These are phyloP conservation scores for Kodamaea lidongshanica DNA, from an alignment of 805 yeast genomes.

Conservation along the genomic window DNA sequence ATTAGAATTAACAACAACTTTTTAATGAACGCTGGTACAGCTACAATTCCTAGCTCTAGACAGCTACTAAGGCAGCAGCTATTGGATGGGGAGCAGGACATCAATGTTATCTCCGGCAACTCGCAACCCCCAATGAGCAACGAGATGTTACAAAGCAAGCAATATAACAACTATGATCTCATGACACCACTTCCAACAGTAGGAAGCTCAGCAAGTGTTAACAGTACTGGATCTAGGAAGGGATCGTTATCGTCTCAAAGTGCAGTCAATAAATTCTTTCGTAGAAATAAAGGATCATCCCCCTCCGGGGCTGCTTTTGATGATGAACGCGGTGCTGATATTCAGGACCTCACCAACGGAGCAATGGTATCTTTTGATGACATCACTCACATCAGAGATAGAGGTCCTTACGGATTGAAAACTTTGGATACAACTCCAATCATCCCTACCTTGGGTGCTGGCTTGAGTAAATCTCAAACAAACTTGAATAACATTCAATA, in stretches of 20 bases:
- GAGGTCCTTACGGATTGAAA: slow-evolving; percentile 54
- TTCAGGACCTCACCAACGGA: slow-evolving; percentile 29
- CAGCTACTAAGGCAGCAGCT: slow-evolving; percentile 26
- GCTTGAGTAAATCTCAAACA: slow-evolving; percentile 8
- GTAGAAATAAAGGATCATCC: slow-evolving; percentile 29
- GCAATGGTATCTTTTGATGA: slow-evolving; percentile 55
- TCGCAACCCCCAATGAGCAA: slow-evolving; percentile 1
- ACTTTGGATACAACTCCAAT: slow-evolving; percentile 60
- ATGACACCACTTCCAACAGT: slow-evolving; percentile 18
- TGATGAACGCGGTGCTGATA: slow-evolving; percentile 34
- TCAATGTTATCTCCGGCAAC: slow-evolving; percentile 14
- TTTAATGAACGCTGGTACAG: slow-evolving; percentile 34
- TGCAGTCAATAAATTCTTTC: slow-evolving; percentile 37
- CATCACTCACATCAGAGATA: slow-evolving; percentile 54
- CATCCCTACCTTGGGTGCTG: slow-evolving; percentile 55
- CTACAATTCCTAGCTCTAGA: slow-evolving; percentile 13
- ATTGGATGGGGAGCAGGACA: slow-evolving; percentile 25
- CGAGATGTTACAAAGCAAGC: slow-evolving; percentile 7
- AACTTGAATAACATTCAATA: slow-evolving; percentile 49
- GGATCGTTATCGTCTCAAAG: slow-evolving; percentile 36
- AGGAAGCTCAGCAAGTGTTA: slow-evolving; percentile 11
- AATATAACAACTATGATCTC: slow-evolving; percentile 21
- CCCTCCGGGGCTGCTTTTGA: slow-evolving; percentile 24
- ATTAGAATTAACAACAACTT: too few relatives aligned
- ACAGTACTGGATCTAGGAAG: too few relatives aligned